These are phyloP conservation scores for Xylaria flabelliformis DNA, from an alignment of 495 filamentous ascomycete species.

Conservation along the genomic window DNA sequence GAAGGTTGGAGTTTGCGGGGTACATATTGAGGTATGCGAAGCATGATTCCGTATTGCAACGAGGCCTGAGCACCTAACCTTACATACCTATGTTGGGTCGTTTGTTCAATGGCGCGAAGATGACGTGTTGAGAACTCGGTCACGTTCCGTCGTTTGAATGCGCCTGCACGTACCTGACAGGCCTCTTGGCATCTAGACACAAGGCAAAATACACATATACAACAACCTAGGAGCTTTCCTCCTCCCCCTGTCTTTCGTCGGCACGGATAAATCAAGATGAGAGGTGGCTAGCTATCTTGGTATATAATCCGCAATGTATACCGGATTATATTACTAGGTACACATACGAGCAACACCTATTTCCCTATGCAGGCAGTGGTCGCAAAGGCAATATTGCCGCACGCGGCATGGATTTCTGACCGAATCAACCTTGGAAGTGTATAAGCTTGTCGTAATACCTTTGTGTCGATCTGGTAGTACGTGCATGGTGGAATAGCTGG, in stretches of 20 bases:
- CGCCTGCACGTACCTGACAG: constrained; percentile 15
- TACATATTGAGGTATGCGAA: constrained; percentile 10
- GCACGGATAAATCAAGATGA: constrained; percentile 7
- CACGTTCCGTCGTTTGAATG: constrained; percentile 21
- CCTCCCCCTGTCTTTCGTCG: not conserved
- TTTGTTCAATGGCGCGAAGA: constrained; percentile 1
- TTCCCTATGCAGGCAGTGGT: not conserved
- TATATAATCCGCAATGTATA: not conserved
- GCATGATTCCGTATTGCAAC: not conserved
- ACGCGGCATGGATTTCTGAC: not conserved
- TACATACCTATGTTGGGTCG: constrained; percentile 9
- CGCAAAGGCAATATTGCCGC: not conserved
- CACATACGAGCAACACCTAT: not conserved
- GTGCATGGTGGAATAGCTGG: not conserved
- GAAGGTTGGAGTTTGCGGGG: constrained; percentile 19
- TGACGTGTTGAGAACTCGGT: constrained; percentile 19
- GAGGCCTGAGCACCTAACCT: constrained; percentile 14
- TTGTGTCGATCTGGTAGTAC: not conserved
- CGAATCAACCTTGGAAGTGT: not conserved
- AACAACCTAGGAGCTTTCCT: not conserved
- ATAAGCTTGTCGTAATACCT: not conserved
- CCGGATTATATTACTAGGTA: not conserved
- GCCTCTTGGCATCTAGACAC: not conserved
- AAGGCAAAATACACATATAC: not conserved
- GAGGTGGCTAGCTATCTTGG: not conserved